Percentiles rank a stretch among this genome's conserved stretches.
phyloP scores from a whole-genome alignment of 345 rosid genomes.

The Carallia pectinifolia region DNA sequence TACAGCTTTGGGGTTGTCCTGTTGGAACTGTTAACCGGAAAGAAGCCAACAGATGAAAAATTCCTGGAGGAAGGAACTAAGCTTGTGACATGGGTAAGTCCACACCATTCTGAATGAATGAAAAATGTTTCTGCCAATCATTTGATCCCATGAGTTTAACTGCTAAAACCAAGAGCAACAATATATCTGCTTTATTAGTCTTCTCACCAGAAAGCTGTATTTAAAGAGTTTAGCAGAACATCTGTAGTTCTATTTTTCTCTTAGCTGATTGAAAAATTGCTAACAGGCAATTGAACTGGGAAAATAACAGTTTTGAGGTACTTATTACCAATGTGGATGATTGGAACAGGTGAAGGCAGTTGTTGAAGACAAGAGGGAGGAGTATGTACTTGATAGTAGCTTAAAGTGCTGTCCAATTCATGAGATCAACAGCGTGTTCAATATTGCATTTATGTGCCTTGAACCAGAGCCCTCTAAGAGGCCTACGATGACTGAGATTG shows the following conservation, averaged over 20 bases:
- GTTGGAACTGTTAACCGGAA: constrained; percentile 75
- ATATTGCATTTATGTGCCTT: constrained; percentile 68
- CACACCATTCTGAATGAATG: too few relatives aligned
- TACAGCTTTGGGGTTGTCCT: constrained; percentile 85
- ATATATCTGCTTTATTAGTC: too few relatives aligned
- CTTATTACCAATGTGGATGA: too few relatives aligned
- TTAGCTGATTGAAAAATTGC: too few relatives aligned
- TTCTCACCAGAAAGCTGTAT: too few relatives aligned
- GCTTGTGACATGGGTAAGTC: constrained; percentile 80
- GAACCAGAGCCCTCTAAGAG: constrained; percentile 75
- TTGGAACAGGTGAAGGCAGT: constrained; percentile 65
- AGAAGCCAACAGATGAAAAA: constrained; percentile 74
- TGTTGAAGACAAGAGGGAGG: constrained; percentile 61
- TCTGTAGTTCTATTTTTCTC: too few relatives aligned
- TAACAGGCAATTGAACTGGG: too few relatives aligned
- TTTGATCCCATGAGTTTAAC: too few relatives aligned
- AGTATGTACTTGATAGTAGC: constrained; percentile 55
- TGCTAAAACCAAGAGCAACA: too few relatives aligned
- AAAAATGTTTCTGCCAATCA: too few relatives aligned
- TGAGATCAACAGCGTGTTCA: constrained; percentile 54
- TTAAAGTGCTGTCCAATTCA: constrained; percentile 49
- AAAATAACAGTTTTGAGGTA: too few relatives aligned
- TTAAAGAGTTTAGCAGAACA: too few relatives aligned
- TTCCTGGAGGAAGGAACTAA: constrained; percentile 85
- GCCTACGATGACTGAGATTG: constrained; percentile 83